Evolutionary conservation across 495 filamentous ascomycete species (phyloP).

Genomic region (Penicillium cosmopolitanum): DNA sequence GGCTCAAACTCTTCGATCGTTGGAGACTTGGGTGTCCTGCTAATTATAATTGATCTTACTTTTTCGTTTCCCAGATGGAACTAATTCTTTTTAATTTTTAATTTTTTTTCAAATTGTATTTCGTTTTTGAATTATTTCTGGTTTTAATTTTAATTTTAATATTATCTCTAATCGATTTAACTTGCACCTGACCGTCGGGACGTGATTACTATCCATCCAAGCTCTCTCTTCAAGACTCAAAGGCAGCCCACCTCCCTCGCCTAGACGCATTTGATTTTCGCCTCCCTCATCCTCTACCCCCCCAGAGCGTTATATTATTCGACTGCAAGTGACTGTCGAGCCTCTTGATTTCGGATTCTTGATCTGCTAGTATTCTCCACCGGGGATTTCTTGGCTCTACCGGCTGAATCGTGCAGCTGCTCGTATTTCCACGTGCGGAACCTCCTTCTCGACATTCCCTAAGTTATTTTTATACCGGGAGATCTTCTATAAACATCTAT

Average conservation of each 20-base stretch:
- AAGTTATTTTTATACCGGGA: constrained; percentile 22
- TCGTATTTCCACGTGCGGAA: constrained; percentile 30
- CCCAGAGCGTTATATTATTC: not conserved
- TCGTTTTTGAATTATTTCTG: not conserved
- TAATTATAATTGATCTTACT: constrained; percentile 11
- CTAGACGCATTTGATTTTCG: constrained; percentile 5
- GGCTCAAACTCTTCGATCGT: constrained; percentile 32
- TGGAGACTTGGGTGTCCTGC: constrained; percentile 14
- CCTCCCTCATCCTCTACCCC: not conserved
- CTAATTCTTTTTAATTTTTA: not conserved
- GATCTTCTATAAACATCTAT: constrained; percentile 14
- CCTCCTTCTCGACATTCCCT: constrained; percentile 13
- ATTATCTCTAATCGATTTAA: constrained; percentile 3
- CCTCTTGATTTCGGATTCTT: not conserved
- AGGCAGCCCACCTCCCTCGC: constrained; percentile 7
- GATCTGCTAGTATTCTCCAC: constrained; percentile 2
- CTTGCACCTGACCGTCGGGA: constrained; percentile 19
- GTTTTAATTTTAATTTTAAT: constrained; percentile 8
- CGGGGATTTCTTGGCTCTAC: constrained; percentile 5
- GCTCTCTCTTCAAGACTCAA: constrained; percentile 8
- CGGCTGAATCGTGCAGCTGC: constrained; percentile 8
- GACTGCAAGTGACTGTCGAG: not conserved
- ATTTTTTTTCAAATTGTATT: not conserved
- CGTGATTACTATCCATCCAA: constrained; percentile 15
- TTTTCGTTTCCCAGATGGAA: constrained; percentile 1